Evolutionary conservation across 306 rosid species (phyloP).

Genomic region (Vicia sativa): DNA sequence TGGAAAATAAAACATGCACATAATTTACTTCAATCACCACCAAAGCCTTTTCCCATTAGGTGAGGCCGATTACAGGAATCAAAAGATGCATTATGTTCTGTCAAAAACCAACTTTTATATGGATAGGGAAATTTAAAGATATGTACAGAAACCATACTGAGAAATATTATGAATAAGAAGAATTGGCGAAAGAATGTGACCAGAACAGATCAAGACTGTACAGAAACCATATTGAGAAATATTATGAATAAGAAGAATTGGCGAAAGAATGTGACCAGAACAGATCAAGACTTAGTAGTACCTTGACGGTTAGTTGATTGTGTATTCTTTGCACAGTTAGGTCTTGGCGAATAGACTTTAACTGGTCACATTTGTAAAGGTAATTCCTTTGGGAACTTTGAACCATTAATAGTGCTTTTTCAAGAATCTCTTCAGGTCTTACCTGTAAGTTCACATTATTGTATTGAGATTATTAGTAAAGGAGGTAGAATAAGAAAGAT

Average conservation of each 20-base stretch:
- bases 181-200: too few relatives aligned
- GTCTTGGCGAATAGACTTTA: conserved; percentile 99
- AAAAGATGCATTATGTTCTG: conserved; percentile 19
- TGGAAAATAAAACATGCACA: conserved; percentile 7
- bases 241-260: neutral
- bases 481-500: conserved; percentile 13
- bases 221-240: conserved; percentile 49
- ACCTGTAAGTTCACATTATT: conserved; percentile 61
- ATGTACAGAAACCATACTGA: conserved; percentile 53
- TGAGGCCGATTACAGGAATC: neutral
- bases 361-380: conserved; percentile 91
- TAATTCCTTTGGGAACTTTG: conserved; percentile 87
- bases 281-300: conserved; percentile 38
- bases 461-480: conserved; percentile 2
- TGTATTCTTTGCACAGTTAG: conserved; percentile 89
- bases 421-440: conserved; percentile 98
- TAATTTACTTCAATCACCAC: conserved; percentile 1
- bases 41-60: conserved; percentile 5
- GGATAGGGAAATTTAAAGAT: conserved; percentile 20
- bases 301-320: conserved; percentile 93
- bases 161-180: conserved; percentile 26
- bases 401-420: conserved; percentile 84
- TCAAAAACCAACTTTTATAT: neutral
- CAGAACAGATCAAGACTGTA: too few relatives aligned
- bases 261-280: conserved; percentile 16